Evolutionary conservation across 495 filamentous ascomycete genomes (phyloP), one percentile per base, ranked within the genome.

Genomic region (Lepraria neglecta): DNA sequence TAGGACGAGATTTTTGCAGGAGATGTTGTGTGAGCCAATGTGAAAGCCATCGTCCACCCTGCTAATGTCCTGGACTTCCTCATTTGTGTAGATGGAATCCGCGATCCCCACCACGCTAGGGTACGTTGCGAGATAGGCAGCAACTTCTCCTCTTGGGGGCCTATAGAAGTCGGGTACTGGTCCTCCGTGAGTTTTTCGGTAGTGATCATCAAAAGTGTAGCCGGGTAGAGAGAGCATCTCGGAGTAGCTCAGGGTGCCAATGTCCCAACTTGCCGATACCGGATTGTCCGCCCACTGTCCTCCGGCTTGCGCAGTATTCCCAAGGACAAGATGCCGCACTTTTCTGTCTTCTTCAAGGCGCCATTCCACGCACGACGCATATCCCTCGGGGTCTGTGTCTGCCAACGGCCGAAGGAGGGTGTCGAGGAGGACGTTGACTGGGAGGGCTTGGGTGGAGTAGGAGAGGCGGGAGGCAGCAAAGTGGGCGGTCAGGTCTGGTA

Each of bases 251-350:
- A 84, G 66, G 1, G 81, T 80, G 56, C 78, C 78, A 54, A 82
- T 81, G 56, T 83, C 79, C 74, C 79, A 82, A 63, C 78, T 83
- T 4, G 78, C 77, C 21, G 75, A 73, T 45, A 77, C 70, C 1
- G 79, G 76, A 61, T 84, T 78, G 47, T 85, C 81, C 1, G 77
- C 80, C 85, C 85, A 88, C 65, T 87, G 84, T 1, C 85, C 85
- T 17, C 85, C 85, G 2, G 82, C 72, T 27, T 75, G 69, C 9
- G 73, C 56, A 0, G 84, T 70, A 58, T 81, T 73, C 14, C 85
- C 85, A 55, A 87, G 70, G 6, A 84, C 82, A 15, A 83, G 59
- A 62, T 88, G 85, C 28, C 79, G 66, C 4, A 87, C 74, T n/a
- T 77, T 76, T 60, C 73, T 80, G 31, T 77, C 70, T 24, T 80